These are phyloP conservation scores for Scleroderma citrinum DNA, from an alignment of 768 basidiomycete genomes.

Conservation along the genomic window DNA sequence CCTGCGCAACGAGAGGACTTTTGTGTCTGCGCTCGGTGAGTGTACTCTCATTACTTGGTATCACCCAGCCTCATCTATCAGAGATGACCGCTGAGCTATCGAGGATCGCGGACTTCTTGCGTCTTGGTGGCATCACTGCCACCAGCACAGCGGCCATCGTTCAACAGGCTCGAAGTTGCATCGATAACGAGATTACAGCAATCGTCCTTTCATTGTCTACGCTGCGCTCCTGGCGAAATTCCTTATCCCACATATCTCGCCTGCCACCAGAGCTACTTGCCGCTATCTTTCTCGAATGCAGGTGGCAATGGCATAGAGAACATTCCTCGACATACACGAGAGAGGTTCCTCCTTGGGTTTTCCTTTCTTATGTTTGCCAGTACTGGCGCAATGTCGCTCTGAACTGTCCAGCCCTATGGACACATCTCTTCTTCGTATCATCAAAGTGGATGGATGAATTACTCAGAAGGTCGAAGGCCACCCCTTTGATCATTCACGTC, in stretches of 20 bases:
- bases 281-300: slow-evolving; percentile 15
- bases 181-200: slow-evolving; percentile 14
- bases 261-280: slow-evolving; percentile 20
- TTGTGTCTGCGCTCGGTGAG: no score
- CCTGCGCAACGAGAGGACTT: no score
- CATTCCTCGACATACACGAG: background rate
- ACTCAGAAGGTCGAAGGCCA: slow-evolving; percentile 40
- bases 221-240: slow-evolving; percentile 14
- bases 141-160: background rate
- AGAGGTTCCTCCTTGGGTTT: slow-evolving; percentile 15
- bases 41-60: no score
- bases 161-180: slow-evolving; percentile 2
- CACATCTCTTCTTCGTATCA: slow-evolving; percentile 26
- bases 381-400: slow-evolving; percentile 43
- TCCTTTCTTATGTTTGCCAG: slow-evolving; percentile 19
- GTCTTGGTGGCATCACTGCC: background rate
- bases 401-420: slow-evolving; percentile 38
- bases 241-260: slow-evolving; percentile 12
- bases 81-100: background rate
- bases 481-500: slow-evolving; percentile 18
- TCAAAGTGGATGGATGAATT: slow-evolving; percentile 37
- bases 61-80: no score
- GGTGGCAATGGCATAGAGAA: background rate
- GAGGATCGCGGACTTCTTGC: background rate
- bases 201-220: slow-evolving; percentile 8